A percentile compares a stretch with the other conserved stretches of the same genome.
Conservation (phyloP, 1,284 basidiomycete species). For the Moniliophthora roreri region DNA sequence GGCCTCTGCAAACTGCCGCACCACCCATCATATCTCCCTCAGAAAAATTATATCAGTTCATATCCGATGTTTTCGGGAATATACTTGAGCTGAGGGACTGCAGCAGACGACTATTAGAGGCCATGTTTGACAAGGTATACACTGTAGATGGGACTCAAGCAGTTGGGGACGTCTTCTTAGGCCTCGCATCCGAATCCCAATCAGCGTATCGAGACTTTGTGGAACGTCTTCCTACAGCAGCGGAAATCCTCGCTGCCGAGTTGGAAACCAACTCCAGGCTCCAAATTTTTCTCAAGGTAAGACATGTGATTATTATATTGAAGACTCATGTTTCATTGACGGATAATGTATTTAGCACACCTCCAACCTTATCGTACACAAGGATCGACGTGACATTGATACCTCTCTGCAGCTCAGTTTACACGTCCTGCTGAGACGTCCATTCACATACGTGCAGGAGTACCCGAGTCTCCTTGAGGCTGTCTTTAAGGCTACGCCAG, state of each 20-base stretch:
- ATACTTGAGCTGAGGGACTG: conserved; percentile 81
- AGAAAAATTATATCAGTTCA: conserved; percentile 74
- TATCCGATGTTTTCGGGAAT: conserved; percentile 87
- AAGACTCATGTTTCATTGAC: background rate
- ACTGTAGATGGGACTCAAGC: conserved; percentile 80
- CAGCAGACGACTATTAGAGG: conserved; percentile 80
- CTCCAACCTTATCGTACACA: conserved; percentile 55
- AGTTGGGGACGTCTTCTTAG: conserved; percentile 90
- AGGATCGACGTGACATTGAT: conserved; percentile 20
- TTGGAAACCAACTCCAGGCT: conserved; percentile 82
- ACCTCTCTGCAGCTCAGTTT: conserved; percentile 5
- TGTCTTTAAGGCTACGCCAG: conserved; percentile 76
- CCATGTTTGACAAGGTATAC: conserved; percentile 88
- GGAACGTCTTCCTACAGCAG: conserved; percentile 83
- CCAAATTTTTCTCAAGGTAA: conserved; percentile 84
- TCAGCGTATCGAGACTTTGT: conserved; percentile 86
- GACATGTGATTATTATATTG: conserved; percentile 13
- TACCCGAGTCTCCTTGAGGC: conserved; percentile 88
- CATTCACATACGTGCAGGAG: conserved; percentile 69
- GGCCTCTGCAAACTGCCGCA: conserved; percentile 68
- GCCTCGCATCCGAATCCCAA: conserved; percentile 86
- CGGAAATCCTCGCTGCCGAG: conserved; percentile 85
- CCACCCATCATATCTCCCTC: conserved; percentile 72
- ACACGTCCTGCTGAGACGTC: conserved; percentile 11
- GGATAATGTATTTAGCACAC: conserved; percentile 39